Conservation (phyloP, 345 rosid genomes). For the Eucalyptus grandis region DNA sequence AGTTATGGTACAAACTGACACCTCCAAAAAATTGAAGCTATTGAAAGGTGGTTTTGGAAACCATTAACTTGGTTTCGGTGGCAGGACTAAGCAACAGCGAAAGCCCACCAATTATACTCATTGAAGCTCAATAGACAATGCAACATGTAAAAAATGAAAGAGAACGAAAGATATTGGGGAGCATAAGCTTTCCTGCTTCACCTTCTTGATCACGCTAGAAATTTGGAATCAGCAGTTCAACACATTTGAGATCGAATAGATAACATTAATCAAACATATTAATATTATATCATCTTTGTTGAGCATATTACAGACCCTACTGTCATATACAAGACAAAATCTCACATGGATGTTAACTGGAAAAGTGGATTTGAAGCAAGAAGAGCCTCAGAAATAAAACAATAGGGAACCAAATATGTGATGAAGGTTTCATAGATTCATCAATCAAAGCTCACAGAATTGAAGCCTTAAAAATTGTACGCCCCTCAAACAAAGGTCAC, state of each 20-base stretch:
- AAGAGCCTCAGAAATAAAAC: neutral
- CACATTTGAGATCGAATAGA: neutral
- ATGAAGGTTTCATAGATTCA: neutral
- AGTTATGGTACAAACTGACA: neutral
- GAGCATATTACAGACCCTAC: neutral
- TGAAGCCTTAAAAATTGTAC: neutral
- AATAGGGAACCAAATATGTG: neutral
- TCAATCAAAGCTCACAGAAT: neutral
- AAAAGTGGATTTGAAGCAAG: neutral
- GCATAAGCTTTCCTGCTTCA: neutral
- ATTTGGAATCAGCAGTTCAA: neutral
- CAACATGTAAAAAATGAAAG: neutral
- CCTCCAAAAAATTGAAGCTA: neutral
- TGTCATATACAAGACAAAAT: neutral
- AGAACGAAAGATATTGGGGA: neutral
- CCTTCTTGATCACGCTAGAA: neutral
- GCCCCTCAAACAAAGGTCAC: neutral
- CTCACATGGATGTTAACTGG: neutral
- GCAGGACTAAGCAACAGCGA: neutral
- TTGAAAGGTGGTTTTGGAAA: neutral
- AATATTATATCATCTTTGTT: neutral
- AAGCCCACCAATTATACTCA: neutral
- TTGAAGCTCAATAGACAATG: neutral
- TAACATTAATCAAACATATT: neutral
- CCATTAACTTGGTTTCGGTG: neutral